Evolutionary conservation across 1,139 yeast species (phyloP).

Genomic region (Candida tetrigidarum): DNA sequence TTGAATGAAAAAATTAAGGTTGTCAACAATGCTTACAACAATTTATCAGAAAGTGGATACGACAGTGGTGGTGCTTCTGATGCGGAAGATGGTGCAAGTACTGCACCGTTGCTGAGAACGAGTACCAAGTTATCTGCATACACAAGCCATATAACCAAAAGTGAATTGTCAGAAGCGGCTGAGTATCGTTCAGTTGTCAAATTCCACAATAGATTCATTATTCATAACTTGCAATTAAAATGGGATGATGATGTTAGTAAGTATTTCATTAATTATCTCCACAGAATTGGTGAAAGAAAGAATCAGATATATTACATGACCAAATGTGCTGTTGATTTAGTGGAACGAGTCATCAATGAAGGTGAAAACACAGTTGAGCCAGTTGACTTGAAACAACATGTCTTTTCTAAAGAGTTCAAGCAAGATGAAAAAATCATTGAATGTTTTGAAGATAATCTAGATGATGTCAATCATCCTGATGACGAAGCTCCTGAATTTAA

Average conservation of each 20-base stretch:
- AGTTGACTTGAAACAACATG: constrained; percentile 19
- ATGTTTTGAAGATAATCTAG: constrained; percentile 36
- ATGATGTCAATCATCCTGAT: constrained; percentile 24
- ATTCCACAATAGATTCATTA: constrained; percentile 77
- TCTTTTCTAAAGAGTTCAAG: constrained; percentile 21
- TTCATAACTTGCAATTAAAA: constrained; percentile 75
- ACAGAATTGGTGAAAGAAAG: constrained; percentile 58
- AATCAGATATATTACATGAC: constrained; percentile 66
- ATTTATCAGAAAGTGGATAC: constrained; percentile 19
- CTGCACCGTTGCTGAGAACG: constrained; percentile 12
- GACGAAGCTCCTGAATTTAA: constrained; percentile 42
- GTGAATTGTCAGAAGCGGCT: constrained; percentile 24
- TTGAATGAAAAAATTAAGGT: constrained; percentile 32
- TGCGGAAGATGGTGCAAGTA: constrained; percentile 15
- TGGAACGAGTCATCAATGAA: constrained; percentile 41
- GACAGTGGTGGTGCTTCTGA: constrained; percentile 12
- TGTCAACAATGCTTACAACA: constrained; percentile 26
- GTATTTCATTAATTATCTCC: constrained; percentile 63
- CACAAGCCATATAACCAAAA: constrained; percentile 30
- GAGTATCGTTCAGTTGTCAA: constrained; percentile 24
- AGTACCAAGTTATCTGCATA: constrained; percentile 27
- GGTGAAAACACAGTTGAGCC: constrained; percentile 19
- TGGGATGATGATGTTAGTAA: constrained; percentile 79
- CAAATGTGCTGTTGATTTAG: constrained; percentile 71
- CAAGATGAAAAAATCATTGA: constrained; percentile 39